Percentiles rank a stretch among this genome's conserved stretches.
Conservation (phyloP, 2,329 filamentous ascomycete genomes). For the Leptographium wingfieldii region DNA sequence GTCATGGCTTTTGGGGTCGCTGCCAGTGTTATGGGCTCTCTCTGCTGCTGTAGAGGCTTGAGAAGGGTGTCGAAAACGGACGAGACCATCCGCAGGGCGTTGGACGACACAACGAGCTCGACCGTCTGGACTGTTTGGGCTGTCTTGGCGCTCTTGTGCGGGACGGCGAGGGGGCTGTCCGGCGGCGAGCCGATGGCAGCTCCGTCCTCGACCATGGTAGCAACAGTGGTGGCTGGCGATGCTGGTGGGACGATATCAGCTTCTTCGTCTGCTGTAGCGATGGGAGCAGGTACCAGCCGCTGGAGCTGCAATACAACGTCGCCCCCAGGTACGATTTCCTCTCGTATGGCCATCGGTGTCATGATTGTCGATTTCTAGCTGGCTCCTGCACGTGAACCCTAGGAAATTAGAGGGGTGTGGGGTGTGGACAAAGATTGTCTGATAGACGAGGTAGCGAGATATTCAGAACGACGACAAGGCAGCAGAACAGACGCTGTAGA, state of each 20-base stretch:
- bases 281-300: background rate
- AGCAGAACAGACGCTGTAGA: too few species aligned
- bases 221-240: background rate
- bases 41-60: background rate
- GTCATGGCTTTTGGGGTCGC: too few species aligned
- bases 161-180: too few species aligned
- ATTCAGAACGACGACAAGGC: too few species aligned
- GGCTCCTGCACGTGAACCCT: too few species aligned
- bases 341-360: background rate
- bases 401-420: too few species aligned
- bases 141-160: background rate
- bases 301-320: slow-evolving; percentile 1
- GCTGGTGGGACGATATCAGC: background rate
- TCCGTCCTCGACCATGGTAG: background rate
- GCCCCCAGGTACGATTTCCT: background rate
- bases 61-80: slow-evolving; percentile 10
- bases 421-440: too few species aligned
- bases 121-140: background rate
- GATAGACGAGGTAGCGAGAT: too few species aligned
- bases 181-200: background rate
- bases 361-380: too few species aligned
- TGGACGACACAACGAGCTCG: slow-evolving; percentile 10
- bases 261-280: background rate
- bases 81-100: slow-evolving; percentile 10
- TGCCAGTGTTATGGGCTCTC: too few species aligned